Evolutionary conservation across 257 asterid species (phyloP), one percentile per base, ranked within the genome.

Genomic region (Ocimum tenuiflorum): DNA sequence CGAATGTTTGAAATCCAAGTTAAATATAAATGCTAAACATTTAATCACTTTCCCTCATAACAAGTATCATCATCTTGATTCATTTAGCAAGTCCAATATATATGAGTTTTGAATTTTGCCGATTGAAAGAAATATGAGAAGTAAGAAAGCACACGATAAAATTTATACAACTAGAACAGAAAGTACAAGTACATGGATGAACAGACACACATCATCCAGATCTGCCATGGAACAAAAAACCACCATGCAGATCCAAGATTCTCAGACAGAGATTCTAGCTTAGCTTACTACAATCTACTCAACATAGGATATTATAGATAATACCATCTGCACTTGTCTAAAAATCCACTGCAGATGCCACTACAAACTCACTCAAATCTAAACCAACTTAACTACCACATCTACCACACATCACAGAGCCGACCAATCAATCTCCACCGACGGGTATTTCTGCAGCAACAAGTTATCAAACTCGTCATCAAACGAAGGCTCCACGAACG

Each of bases 341-440:
- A 89, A 85, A 89, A 11, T 27, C 91, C 96, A 86, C 78, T 52
- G 90, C 96, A 86, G 85, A 81, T 20, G 75, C 81, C 82, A 70
- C 15, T 52, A 33, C 31, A 24, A 22, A 14, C 48, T 27, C 3
- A 27, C 31, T 27, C 31, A 2, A 27, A 27, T 27, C 31, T 4
- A 27, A 27, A 27, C 2, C 31, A 27, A 27, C 2, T 24, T 75
- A 24, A 20, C 11, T 17, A 13, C 43, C 31, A 27, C 2, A 2
- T 27, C 31, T 4, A 1, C 2, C 31, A 27, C 31, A 27, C 11
- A 38, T 64, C 38, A 79, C 60, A 89, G 65, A 69, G 97, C 67
- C 22, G 84, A 94, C 97, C 97, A 91, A 80, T 91, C 96, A 61
- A 91, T 91, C 91, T 91, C 97, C 75, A 88, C 86, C 0, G 97